Evolutionary conservation across 495 filamentous ascomycete genomes (phyloP).

Genomic region (Opeltia flavorubescens): DNA sequence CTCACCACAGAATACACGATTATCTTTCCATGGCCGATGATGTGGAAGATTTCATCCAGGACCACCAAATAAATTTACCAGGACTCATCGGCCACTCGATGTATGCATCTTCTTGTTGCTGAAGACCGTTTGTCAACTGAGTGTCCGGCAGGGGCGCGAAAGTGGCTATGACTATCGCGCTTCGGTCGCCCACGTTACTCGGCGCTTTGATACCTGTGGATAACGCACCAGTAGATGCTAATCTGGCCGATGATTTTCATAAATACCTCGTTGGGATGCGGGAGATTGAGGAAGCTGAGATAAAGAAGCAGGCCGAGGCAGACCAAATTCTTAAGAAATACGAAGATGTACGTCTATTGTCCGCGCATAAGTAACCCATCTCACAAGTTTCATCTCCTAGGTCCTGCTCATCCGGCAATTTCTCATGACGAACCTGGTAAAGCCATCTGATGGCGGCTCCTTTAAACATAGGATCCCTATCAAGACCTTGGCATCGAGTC

Average conservation of each 20-base stretch:
- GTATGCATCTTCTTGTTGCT: too few relatives aligned
- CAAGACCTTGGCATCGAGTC: slow-evolving; percentile 35
- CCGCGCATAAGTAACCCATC: too few relatives aligned
- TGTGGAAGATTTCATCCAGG: slow-evolving; percentile 62
- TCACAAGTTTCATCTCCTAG: too few relatives aligned
- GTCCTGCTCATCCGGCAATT: slow-evolving; percentile 75
- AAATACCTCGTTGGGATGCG: slow-evolving; percentile 80
- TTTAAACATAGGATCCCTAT: slow-evolving; percentile 49
- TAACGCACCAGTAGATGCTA: slow-evolving; percentile 78
- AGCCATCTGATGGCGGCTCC: slow-evolving; percentile 25
- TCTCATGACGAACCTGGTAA: slow-evolving; percentile 75
- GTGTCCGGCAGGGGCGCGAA: slow-evolving; percentile 77
- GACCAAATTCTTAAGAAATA: slow-evolving; percentile 65
- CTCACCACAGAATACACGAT: slow-evolving; percentile 63
- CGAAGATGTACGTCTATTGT: slow-evolving; percentile 48
- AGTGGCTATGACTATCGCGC: slow-evolving; percentile 77
- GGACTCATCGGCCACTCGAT: too few relatives aligned
- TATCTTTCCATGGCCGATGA: slow-evolving; percentile 81
- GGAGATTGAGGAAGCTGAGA: slow-evolving; percentile 50
- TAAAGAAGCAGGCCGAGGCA: slow-evolving; percentile 60
- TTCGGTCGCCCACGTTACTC: slow-evolving; percentile 50
- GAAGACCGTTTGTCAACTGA: slow-evolving; percentile 6
- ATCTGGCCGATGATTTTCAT: slow-evolving; percentile 56
- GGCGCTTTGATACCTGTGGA: slow-evolving; percentile 69
- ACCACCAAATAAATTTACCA: slow-evolving; percentile 53